These are phyloP conservation scores for Candida berthetii DNA, from an alignment of 805 yeast genomes.

Conservation along the genomic window DNA sequence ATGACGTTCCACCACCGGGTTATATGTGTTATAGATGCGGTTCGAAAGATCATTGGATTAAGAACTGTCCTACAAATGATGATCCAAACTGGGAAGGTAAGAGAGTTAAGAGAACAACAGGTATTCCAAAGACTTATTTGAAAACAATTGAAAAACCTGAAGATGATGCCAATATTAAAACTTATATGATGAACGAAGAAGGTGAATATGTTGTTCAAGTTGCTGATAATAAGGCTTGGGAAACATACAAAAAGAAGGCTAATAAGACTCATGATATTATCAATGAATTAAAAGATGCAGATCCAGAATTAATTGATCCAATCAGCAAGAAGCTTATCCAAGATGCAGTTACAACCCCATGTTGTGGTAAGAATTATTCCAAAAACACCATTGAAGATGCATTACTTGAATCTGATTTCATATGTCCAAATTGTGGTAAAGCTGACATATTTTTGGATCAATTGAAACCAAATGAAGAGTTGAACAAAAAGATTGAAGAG, in stretches of 20 bases:
- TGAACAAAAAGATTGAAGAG: slow-evolving; percentile 45
- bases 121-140: slow-evolving; percentile 92
- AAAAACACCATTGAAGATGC: slow-evolving; percentile 57
- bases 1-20: slow-evolving; percentile 89
- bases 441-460: slow-evolving; percentile 75
- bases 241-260: slow-evolving; percentile 64
- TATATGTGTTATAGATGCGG: slow-evolving; percentile 97
- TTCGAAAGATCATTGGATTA: slow-evolving; percentile 91
- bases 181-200: slow-evolving; percentile 83
- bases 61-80: slow-evolving; percentile 88
- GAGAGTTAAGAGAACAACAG: slow-evolving; percentile 86
- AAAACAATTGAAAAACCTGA: slow-evolving; percentile 82
- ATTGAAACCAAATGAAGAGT: slow-evolving; percentile 54
- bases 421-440: slow-evolving; percentile 80
- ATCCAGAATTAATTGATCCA: slow-evolving; percentile 66
- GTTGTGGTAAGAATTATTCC: slow-evolving; percentile 60
- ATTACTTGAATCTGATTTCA: slow-evolving; percentile 77
- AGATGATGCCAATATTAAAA: slow-evolving; percentile 45
- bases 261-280: slow-evolving; percentile 15
- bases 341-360: slow-evolving; percentile 78
- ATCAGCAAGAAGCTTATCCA: slow-evolving; percentile 54
- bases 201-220: slow-evolving; percentile 96
- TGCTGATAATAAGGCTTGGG: slow-evolving; percentile 92
- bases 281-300: slow-evolving; percentile 30
- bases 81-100: slow-evolving; percentile 95